Evolutionary conservation across 805 yeast species (phyloP).

Genomic region (Candida maesae): DNA sequence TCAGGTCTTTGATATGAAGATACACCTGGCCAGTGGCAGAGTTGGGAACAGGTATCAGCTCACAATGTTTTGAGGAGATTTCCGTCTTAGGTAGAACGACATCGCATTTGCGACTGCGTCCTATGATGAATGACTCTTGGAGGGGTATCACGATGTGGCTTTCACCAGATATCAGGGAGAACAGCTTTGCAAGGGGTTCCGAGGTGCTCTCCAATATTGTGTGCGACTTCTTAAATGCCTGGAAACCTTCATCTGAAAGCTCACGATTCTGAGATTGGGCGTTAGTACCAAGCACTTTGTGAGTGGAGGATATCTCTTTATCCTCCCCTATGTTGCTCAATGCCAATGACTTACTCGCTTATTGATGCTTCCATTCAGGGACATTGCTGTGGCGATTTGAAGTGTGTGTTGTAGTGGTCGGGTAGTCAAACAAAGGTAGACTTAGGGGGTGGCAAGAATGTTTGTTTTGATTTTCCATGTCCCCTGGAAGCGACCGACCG

Average conservation of each 20-base stretch:
- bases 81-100: slow-evolving; percentile 50
- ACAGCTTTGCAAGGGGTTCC: slow-evolving; percentile 16
- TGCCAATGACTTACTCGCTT: slow-evolving; percentile 13
- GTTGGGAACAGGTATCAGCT: slow-evolving; percentile 40
- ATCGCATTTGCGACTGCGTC: slow-evolving; percentile 61
- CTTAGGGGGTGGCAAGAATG: slow-evolving; percentile 1
- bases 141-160: slow-evolving; percentile 29
- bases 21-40: slow-evolving; percentile 32
- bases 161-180: slow-evolving; percentile 11
- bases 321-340: too few relatives aligned
- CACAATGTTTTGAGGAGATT: slow-evolving; percentile 64
- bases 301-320: too few relatives aligned
- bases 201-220: slow-evolving; percentile 6
- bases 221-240: slow-evolving; percentile 16
- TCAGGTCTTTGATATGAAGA: slow-evolving; percentile 49
- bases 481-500: not conserved
- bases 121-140: slow-evolving; percentile 36
- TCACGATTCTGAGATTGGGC: slow-evolving; percentile 5
- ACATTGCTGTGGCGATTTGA: slow-evolving; percentile 5
- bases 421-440: too few relatives aligned
- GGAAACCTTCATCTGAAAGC: slow-evolving; percentile 15
- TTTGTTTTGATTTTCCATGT: slow-evolving; percentile 4
- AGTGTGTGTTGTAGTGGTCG: too few relatives aligned
- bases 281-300: slow-evolving; percentile 1
- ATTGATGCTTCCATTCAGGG: slow-evolving; percentile 8